A percentile compares a stretch with the other conserved stretches of the same genome.
Conservation (phyloP, 208 protist genomes). For the Acanthamoeba triangularis region DNA sequence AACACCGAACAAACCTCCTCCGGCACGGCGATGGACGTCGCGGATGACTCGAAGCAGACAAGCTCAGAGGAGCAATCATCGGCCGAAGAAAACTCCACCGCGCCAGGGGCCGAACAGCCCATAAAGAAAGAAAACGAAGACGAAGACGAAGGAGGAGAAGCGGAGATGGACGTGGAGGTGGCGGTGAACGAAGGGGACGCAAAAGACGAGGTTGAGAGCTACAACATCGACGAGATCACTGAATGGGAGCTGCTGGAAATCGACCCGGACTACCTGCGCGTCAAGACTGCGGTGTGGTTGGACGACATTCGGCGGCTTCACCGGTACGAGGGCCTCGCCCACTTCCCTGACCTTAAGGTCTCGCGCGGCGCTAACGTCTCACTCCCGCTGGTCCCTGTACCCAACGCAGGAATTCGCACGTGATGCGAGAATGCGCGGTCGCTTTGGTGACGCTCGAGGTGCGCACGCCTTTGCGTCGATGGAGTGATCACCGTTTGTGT, state of each 20-base stretch:
- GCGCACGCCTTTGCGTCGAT: too few relatives aligned
- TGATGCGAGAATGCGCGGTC: neutral
- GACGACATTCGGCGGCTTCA: conserved; percentile 4
- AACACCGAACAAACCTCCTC: neutral
- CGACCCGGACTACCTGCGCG: conserved; percentile 2
- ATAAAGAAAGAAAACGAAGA: neutral
- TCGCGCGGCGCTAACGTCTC: neutral
- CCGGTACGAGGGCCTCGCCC: neutral
- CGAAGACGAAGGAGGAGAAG: neutral
- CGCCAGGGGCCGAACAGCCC: neutral
- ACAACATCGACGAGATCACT: neutral
- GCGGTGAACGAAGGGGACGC: neutral
- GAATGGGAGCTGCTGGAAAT: conserved; percentile 23
- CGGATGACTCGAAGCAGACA: neutral
- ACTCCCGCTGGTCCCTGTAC: neutral
- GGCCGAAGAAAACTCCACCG: neutral
- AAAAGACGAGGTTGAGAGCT: neutral
- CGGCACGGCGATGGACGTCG: too few relatives aligned
- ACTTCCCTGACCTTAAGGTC: neutral
- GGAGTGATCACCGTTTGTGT: too few relatives aligned
- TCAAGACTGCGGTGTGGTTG: neutral
- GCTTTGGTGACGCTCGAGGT: neutral
- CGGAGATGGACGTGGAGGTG: neutral
- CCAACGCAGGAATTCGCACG: neutral
- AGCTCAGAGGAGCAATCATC: neutral